Conservation (phyloP, 768 basidiomycete genomes). For the Cystobasidiopsis lactophilus region DNA sequence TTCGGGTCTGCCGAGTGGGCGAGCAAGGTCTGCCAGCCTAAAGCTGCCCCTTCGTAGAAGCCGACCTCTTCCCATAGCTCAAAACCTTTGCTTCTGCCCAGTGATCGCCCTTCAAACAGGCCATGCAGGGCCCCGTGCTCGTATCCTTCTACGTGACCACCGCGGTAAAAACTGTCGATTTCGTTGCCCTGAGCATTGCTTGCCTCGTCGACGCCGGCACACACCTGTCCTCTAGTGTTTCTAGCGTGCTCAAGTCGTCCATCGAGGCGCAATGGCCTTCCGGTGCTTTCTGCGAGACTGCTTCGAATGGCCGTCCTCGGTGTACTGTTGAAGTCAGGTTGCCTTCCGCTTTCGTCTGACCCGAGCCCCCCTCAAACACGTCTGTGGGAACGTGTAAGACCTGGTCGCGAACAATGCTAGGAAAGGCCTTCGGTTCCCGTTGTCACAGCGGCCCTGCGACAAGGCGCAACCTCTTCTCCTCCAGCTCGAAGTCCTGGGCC, state of each 20-base stretch:
- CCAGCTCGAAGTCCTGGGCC: no score
- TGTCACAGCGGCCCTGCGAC: no score
- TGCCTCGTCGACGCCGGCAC: neutral
- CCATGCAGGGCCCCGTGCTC: constrained; percentile 76
- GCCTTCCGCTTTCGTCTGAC: no score
- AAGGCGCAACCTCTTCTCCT: no score
- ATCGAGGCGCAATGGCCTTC: neutral
- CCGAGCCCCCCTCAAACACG: no score
- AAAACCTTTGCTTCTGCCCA: constrained; percentile 74
- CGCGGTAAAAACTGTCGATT: constrained; percentile 38
- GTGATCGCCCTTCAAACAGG: constrained; percentile 65
- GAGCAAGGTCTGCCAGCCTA: constrained; percentile 41
- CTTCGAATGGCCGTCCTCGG: neutral
- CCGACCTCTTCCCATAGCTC: constrained; percentile 97
- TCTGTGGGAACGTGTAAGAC: no score
- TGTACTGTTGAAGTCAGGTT: no score
- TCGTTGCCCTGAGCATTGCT: neutral
- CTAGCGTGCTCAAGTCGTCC: neutral
- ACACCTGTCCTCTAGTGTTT: neutral
- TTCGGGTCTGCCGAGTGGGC: constrained; percentile 28
- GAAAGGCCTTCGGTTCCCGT: no score
- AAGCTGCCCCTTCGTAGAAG: constrained; percentile 69
- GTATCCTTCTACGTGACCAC: constrained; percentile 54
- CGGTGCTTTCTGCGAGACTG: neutral
- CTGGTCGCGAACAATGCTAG: no score